Conservation (phyloP, 2,329 filamentous ascomycete species). For the Chalara sp. region DNA sequence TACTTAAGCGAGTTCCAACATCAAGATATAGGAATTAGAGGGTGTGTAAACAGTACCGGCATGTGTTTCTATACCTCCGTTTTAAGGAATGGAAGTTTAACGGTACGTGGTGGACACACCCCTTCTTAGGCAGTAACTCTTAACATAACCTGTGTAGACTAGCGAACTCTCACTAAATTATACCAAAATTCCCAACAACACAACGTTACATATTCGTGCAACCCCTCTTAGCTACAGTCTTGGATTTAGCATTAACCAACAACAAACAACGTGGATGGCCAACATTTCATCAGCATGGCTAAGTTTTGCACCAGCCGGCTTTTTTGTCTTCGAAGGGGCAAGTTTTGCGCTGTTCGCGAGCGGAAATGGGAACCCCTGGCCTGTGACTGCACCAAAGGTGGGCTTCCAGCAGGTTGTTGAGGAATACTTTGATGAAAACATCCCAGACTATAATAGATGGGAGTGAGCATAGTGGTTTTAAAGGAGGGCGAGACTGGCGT, state of each 20-base stretch:
- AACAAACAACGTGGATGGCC: constrained; percentile 5
- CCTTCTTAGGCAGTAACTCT: neutral
- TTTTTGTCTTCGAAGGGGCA: constrained; percentile 15
- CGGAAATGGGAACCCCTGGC: constrained; percentile 18
- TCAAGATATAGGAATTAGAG: constrained; percentile 14
- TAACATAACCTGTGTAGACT: neutral
- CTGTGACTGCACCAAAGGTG: constrained; percentile 9
- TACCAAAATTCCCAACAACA: constrained; percentile 4
- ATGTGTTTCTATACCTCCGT: constrained; percentile 12
- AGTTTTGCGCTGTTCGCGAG: constrained; percentile 16
- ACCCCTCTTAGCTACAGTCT: constrained; percentile 11
- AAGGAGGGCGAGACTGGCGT: no score
- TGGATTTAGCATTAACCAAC: constrained; percentile 6
- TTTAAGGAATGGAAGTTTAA: constrained; percentile 6
- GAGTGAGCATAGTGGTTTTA: neutral
- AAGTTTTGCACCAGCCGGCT: constrained; percentile 13
- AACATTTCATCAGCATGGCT: constrained; percentile 11
- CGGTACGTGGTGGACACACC: constrained; percentile 3
- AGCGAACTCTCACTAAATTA: constrained; percentile 4
- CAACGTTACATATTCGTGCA: constrained; percentile 10
- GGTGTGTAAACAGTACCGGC: constrained; percentile 7
- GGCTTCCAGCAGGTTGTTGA: constrained; percentile 13
- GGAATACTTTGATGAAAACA: constrained; percentile 9
- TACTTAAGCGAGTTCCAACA: constrained; percentile 16
- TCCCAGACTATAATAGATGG: constrained; percentile 2